These are phyloP conservation scores for Cyclostephanos tholiformis DNA, from an alignment of 108 stramenopile genomes.

Conservation along the genomic window DNA sequence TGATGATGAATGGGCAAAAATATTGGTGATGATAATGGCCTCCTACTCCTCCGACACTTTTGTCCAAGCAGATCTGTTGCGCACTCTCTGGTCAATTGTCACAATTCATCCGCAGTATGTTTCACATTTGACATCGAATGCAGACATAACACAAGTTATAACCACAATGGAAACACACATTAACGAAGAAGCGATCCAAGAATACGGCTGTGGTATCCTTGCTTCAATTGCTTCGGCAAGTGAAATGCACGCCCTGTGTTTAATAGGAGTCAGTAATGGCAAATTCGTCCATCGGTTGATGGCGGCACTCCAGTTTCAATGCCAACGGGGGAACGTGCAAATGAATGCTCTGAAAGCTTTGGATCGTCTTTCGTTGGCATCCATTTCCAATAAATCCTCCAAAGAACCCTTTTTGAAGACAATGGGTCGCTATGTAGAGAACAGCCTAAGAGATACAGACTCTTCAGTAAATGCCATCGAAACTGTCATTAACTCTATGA, in stretches of 20 bases:
- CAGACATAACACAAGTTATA: slow-evolving; percentile 6
- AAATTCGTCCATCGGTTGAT: slow-evolving; percentile 34
- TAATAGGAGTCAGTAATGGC: slow-evolving; percentile 20
- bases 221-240: slow-evolving; percentile 10
- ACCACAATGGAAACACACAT: slow-evolving; percentile 13
- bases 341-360: slow-evolving; percentile 34
- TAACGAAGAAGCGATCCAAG: slow-evolving; percentile 13
- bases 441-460: background rate
- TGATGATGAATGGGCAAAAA: slow-evolving; percentile 11
- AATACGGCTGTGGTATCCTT: slow-evolving; percentile 16
- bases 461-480: slow-evolving; percentile 17
- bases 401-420: slow-evolving; percentile 18
- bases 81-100: slow-evolving; percentile 9
- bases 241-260: slow-evolving; percentile 17
- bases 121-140: slow-evolving; percentile 9
- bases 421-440: slow-evolving; percentile 21
- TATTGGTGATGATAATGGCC: slow-evolving; percentile 4
- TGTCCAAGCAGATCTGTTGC: slow-evolving; percentile 13
- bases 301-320: slow-evolving; percentile 12
- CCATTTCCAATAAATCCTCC: slow-evolving; percentile 9
- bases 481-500: slow-evolving; percentile 27
- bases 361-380: slow-evolving; percentile 32
- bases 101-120: slow-evolving; percentile 4
- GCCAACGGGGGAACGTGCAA: slow-evolving; percentile 15
- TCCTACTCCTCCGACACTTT: background rate